Evolutionary conservation across 495 filamentous ascomycete species (phyloP).

Genomic region (Letharia columbiana): DNA sequence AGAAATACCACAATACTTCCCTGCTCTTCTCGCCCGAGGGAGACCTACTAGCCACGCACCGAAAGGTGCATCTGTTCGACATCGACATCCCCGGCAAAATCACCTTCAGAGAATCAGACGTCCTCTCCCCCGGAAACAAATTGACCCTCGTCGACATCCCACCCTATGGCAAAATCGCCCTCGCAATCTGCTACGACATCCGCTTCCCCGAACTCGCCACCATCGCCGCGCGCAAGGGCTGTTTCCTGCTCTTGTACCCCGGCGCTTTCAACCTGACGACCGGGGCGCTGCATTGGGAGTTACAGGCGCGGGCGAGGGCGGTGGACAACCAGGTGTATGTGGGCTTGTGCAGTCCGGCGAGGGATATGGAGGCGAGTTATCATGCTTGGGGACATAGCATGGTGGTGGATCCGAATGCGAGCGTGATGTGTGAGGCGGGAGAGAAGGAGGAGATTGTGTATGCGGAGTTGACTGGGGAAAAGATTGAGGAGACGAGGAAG

Average conservation of each 20-base stretch:
- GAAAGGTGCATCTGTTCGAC: constrained; percentile 98
- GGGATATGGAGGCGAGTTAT: constrained; percentile 69
- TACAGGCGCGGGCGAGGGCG: constrained; percentile 74
- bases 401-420: constrained; percentile 81
- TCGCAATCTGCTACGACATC: constrained; percentile 96
- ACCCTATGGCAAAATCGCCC: constrained; percentile 72
- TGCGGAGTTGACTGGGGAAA: constrained; percentile 61
- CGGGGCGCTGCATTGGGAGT: constrained; percentile 81
- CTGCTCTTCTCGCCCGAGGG: constrained; percentile 75
- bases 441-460: constrained; percentile 69
- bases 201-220: constrained; percentile 92
- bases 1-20: constrained; percentile 86
- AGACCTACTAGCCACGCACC: constrained; percentile 70
- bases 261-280: constrained; percentile 95
- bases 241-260: constrained; percentile 82
- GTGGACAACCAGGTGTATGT: constrained; percentile 95
- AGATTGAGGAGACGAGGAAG: constrained; percentile 68
- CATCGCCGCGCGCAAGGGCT: constrained; percentile 74
- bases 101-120: constrained; percentile 80
- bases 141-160: constrained; percentile 75
- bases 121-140: constrained; percentile 72
- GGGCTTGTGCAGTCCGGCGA: constrained; percentile 80
- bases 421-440: constrained; percentile 62
- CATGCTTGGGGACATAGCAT: constrained; percentile 88
- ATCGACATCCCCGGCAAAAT: constrained; percentile 97